Percentiles rank a stretch among this genome's conserved stretches.
phyloP scores from a whole-genome alignment of 2,329 filamentous ascomycete species.

The Trichoderma harzianum region DNA sequence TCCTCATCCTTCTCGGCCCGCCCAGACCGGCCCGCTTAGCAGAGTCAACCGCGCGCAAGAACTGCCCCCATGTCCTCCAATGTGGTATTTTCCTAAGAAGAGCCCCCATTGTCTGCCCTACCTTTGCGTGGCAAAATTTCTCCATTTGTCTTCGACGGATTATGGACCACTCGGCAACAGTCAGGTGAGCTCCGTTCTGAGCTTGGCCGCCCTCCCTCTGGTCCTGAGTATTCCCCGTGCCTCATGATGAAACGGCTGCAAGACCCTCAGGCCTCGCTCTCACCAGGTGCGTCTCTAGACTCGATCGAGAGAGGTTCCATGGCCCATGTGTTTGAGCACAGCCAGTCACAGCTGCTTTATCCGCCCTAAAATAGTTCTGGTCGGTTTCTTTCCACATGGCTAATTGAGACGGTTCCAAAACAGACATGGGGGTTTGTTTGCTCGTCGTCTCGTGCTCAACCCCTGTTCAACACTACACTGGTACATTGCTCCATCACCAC shows the following conservation, averaged over 20 bases:
- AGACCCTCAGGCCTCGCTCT: not conserved
- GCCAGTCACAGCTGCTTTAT: not conserved
- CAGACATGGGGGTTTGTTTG: not conserved
- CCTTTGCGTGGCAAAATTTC: not conserved
- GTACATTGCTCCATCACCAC: not conserved
- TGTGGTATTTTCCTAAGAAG: not conserved
- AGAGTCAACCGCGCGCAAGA: not conserved
- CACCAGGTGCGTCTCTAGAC: not conserved
- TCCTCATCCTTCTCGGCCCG: not conserved
- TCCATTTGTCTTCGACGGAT: not conserved
- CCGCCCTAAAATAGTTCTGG: not conserved
- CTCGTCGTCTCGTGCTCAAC: not conserved
- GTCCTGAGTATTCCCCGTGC: not conserved
- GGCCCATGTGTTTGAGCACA: not conserved
- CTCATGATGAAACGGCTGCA: conserved; percentile 7
- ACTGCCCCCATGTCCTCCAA: not conserved
- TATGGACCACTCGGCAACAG: not conserved
- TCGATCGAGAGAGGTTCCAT: not conserved
- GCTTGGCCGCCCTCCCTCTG: conserved; percentile 9
- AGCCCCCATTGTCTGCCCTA: not conserved
- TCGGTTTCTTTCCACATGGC: not conserved
- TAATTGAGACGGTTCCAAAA: not conserved
- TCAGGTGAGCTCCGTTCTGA: not conserved
- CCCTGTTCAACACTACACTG: not conserved
- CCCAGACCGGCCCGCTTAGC: not conserved